Percentiles rank a stretch among this genome's conserved stretches.
phyloP scores from a whole-genome alignment of 129 eudicot genomes.

The Centaurea solstitialis region DNA sequence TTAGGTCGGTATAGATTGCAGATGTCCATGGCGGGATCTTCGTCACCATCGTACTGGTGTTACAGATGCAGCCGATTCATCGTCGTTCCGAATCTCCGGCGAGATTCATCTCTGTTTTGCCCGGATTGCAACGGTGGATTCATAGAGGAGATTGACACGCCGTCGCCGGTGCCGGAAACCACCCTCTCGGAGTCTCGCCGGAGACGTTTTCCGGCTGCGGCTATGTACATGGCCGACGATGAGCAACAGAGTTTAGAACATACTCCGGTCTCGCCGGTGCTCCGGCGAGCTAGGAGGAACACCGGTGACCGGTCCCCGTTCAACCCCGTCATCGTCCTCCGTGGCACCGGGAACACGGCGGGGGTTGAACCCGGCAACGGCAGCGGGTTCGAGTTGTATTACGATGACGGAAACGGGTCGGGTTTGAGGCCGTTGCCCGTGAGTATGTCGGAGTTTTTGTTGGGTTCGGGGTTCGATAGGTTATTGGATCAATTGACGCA shows the following conservation, averaged over 20 bases:
- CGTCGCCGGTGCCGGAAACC: slow-evolving; percentile 37
- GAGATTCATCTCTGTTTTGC: slow-evolving; percentile 46
- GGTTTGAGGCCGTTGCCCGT: slow-evolving; percentile 83
- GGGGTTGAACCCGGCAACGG: slow-evolving; percentile 20
- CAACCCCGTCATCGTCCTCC: slow-evolving; percentile 84
- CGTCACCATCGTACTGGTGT: slow-evolving; percentile 79
- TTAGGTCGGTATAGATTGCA: background rate
- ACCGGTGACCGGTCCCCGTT: slow-evolving; percentile 67
- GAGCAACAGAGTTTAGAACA: slow-evolving; percentile 27
- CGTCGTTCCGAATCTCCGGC: slow-evolving; percentile 35
- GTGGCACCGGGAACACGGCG: slow-evolving; percentile 34
- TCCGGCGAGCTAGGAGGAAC: slow-evolving; percentile 47
- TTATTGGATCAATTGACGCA: slow-evolving; percentile 73
- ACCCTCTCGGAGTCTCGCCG: slow-evolving; percentile 49
- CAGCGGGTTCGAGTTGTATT: slow-evolving; percentile 69
- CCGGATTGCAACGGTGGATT: slow-evolving; percentile 83
- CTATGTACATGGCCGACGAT: slow-evolving; percentile 46
- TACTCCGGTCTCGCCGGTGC: slow-evolving; percentile 39
- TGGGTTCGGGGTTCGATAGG: slow-evolving; percentile 94
- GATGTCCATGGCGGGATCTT: slow-evolving; percentile 42
- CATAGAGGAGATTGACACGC: slow-evolving; percentile 37
- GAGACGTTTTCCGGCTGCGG: slow-evolving; percentile 61
- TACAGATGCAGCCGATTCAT: slow-evolving; percentile 75
- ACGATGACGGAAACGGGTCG: slow-evolving; percentile 85
- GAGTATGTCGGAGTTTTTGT: slow-evolving; percentile 68